Base-by-base conservation (phyloP, 1,284 basidiomycete species). In the Cyathus pygmaeus region DNA sequence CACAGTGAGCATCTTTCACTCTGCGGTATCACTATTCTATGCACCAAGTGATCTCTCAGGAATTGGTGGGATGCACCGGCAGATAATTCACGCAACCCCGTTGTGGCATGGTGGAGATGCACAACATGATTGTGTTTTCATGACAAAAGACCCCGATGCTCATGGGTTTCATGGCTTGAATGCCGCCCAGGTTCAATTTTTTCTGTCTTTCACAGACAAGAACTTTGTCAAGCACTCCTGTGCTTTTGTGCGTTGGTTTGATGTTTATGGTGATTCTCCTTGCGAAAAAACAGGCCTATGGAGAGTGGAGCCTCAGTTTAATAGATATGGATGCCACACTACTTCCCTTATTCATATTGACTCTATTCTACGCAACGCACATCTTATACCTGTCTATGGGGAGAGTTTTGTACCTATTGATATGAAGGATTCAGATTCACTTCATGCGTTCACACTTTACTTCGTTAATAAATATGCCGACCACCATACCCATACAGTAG, bases 31-130 rank as follows among this genome's bases (percentile, higher is more conserved):
- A 0, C 61, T 56, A 0, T 78, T 67, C 55, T 73, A 65, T 64
- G 74, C 77, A 10, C 73, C 71, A 19, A 76, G 76, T 55, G 69
- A 78, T 44, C 47, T 62, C 2, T 72, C 60, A 27, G 74, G 77
- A 5, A 52, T 65, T 10, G 54, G 59, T 5, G 73, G 75, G 1
- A 70, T 75, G 69, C 65, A 58, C 31, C 55, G 57, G 2, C 67
- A 76, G 24, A 56, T 55, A 24, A 76, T 77, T n/a, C 57, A 65
- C 0, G 64, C 65, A 1, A 64, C 54, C 1, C 61, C 56, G n/a
- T 53, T 44, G 0, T 75, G 71, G 71, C 33, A 36, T 36, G n/a
- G 50, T 13, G 60, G 46, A 10, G 27, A 21, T 23, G 51, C 53
- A n/a, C 55, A 61, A 2, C 42, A 52, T 26, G 63, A 74, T 44